A percentile compares a stretch with the other conserved stretches of the same genome.
phyloP scores from a whole-genome alignment of 495 filamentous ascomycete genomes.

The Daldinia childiae region DNA sequence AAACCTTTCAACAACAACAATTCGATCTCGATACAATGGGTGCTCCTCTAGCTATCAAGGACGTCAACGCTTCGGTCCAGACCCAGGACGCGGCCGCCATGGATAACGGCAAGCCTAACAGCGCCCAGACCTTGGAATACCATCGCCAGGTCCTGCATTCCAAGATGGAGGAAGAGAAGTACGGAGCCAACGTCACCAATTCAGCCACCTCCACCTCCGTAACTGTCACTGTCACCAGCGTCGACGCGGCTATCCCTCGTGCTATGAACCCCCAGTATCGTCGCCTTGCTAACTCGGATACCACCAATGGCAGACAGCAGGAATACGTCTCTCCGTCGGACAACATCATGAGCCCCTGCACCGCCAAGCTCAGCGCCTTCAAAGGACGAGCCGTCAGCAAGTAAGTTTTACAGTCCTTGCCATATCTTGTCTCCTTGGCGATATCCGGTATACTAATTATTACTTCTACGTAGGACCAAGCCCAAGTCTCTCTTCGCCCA shows the following conservation, averaged over 20 bases:
- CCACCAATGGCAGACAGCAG: conserved; percentile 52
- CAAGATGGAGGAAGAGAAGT: conserved; percentile 76
- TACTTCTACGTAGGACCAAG: conserved; percentile 57
- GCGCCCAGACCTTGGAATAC: conserved; percentile 76
- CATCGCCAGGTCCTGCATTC: conserved; percentile 80
- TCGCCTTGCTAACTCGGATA: conserved; percentile 32
- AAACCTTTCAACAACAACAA: neutral
- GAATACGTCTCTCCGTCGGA: conserved; percentile 92
- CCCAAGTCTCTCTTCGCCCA: conserved; percentile 72
- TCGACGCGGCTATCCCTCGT: conserved; percentile 8
- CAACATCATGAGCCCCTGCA: conserved; percentile 90
- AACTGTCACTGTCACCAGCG: conserved; percentile 18
- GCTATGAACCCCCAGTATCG: conserved; percentile 21
- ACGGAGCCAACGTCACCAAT: conserved; percentile 40
- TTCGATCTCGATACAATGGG: conserved; percentile 26
- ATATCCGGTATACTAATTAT: neutral
- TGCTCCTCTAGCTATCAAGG: conserved; percentile 63
- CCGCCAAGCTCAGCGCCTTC: conserved; percentile 85
- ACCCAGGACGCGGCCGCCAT: conserved; percentile 36
- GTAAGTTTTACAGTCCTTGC: conserved; percentile 55
- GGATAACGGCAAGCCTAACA: conserved; percentile 48
- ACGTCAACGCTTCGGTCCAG: conserved; percentile 63
- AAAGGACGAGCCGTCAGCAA: conserved; percentile 82
- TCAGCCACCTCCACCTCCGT: conserved; percentile 2
- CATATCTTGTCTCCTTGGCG: neutral